Evolutionary conservation across 768 basidiomycete species (phyloP), one percentile per base, ranked within the genome.

Genomic region (Lepiota brunneoincarnata): DNA sequence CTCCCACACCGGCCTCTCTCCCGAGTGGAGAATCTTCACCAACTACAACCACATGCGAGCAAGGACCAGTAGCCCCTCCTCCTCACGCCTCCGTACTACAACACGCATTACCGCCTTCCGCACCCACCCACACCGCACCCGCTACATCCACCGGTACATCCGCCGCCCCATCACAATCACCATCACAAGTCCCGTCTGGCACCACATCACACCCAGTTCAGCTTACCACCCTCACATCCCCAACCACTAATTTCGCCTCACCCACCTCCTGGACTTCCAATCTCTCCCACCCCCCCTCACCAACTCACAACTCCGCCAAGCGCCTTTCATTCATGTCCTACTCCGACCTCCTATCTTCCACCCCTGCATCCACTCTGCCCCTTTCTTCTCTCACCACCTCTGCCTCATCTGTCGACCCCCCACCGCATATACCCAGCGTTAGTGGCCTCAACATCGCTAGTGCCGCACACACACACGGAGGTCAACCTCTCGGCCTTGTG

Each of bases 251-350:
- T 26, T 11, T 43, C 43, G 44, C 49, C 49, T 51, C 61, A 59
- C 61, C 4, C 2, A 61, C 61, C 3, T 3, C 34, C 57, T 64
- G 35, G 53, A 59, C 44, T 28, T 47, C 49, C 57, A 59, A 69
- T 61, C 54, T 62, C 51, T 49, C 64, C 55, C 58, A 65, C 47
- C 61, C 54, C 7, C 65, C 80, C 17, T 81, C 81, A 11, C 78
- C 83, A 5, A 73, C 76, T 1, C 73, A 77, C 49, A 58, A 57
- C 1, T 67, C 76, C 2, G 72, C 74, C 24, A 91, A 93, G 61
- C 86, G 91, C 2, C 81, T 93, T 10, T 93, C 91, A 0, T 96
- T 94, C 76, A 81, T 95, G 70, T 89, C 91, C 3, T 94, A 94
- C 68, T 81, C 86, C 23, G 92, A 95, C 67, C 78, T 95, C 2